phyloP scores from a whole-genome alignment of 2,329 filamentous ascomycete genomes.

The Xylariaceae sp. region DNA sequence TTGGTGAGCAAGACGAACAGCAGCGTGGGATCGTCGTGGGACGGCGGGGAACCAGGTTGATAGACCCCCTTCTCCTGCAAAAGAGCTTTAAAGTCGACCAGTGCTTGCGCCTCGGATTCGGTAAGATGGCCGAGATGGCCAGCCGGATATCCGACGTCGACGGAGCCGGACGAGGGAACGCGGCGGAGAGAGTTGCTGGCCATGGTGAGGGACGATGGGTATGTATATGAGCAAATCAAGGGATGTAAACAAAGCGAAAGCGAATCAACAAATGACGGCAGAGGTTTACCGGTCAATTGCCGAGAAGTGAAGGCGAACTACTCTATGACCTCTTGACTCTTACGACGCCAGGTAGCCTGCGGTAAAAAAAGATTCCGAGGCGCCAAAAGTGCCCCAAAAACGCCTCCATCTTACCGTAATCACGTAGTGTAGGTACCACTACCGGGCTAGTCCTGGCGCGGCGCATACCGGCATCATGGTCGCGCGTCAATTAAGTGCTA shows the following conservation, averaged over 20 bases:
- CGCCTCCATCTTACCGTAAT: too few species aligned
- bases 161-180: constrained; percentile 31
- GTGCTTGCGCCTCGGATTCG: constrained; percentile 58
- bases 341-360: too few species aligned
- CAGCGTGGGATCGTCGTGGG: constrained; percentile 68
- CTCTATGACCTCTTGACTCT: too few species aligned
- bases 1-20: constrained; percentile 46
- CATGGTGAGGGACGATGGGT: constrained; percentile 17
- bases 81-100: constrained; percentile 66
- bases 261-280: background rate
- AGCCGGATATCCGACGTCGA: constrained; percentile 54
- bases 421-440: too few species aligned
- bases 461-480: too few species aligned
- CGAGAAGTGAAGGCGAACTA: too few species aligned
- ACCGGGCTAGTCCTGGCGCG: too few species aligned
- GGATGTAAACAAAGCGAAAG: background rate
- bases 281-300: too few species aligned
- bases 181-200: constrained; percentile 22
- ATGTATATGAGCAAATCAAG: background rate
- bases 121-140: constrained; percentile 80
- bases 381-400: too few species aligned
- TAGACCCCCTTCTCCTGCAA: constrained; percentile 62
- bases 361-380: too few species aligned
- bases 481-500: too few species aligned
- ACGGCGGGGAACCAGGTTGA: constrained; percentile 49